Conservation (phyloP, 2,329 filamentous ascomycete species). For the Fusarium sp. region DNA sequence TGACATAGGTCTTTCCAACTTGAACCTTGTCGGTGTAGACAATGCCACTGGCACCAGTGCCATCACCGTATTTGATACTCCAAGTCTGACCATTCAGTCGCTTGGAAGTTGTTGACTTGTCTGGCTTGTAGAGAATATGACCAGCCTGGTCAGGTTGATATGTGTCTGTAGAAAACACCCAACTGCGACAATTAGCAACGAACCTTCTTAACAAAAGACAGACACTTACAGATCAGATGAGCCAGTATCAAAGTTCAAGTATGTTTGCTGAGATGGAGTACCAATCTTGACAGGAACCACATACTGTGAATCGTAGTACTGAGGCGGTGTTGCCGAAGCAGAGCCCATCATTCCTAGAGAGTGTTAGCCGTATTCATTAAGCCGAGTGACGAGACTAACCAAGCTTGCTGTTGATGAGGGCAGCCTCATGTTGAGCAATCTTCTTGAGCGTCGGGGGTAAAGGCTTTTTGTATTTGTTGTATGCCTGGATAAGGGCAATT, state of each 20-base stretch:
- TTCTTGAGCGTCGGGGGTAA: slow-evolving; percentile 42
- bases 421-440: slow-evolving; percentile 29
- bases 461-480: slow-evolving; percentile 49
- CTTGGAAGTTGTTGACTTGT: slow-evolving; percentile 53
- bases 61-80: slow-evolving; percentile 72
- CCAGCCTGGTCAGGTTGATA: slow-evolving; percentile 55
- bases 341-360: slow-evolving; percentile 31
- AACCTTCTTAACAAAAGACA: rapidly evolving
- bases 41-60: slow-evolving; percentile 67
- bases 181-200: slow-evolving; percentile 55
- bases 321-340: slow-evolving; percentile 41
- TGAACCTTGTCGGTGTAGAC: slow-evolving; percentile 73
- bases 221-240: slow-evolving; percentile 58
- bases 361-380: neutral
- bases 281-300: slow-evolving; percentile 71
- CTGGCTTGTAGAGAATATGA: slow-evolving; percentile 66
- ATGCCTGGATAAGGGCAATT: slow-evolving; percentile 44
- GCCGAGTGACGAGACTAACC: neutral
- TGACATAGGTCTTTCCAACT: slow-evolving; percentile 67
- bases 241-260: slow-evolving; percentile 75
- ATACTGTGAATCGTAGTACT: slow-evolving; percentile 63
- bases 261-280: slow-evolving; percentile 62
- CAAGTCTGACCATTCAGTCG: slow-evolving; percentile 57
- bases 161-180: slow-evolving; percentile 72
- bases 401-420: slow-evolving; percentile 39